phyloP scores from a whole-genome alignment of 176 grass and related monocot genomes.

The Ananas comosus region DNA sequence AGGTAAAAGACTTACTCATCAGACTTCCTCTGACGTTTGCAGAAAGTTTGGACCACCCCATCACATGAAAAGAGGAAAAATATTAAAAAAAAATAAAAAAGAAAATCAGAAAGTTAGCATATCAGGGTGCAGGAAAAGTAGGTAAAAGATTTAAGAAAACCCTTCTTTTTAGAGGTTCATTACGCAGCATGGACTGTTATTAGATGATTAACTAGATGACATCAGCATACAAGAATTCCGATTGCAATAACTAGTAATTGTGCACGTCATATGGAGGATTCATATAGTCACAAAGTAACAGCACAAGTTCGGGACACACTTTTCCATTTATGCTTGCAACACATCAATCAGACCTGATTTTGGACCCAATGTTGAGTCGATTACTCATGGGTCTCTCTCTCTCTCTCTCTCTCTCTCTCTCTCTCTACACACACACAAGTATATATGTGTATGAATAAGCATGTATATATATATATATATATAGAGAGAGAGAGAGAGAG shows the following conservation, averaged over 20 bases:
- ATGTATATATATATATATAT: no score
- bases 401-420: no score
- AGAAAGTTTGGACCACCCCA: conserved; percentile 27
- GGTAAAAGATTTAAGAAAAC: not conserved
- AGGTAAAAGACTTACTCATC: conserved; percentile 81
- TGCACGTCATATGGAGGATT: not conserved
- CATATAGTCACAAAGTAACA: not conserved
- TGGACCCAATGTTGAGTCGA: no score
- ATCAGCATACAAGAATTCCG: not conserved
- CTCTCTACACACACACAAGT: no score
- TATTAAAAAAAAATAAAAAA: not conserved
- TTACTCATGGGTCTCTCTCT: no score
- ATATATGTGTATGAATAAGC: no score
- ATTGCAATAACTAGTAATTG: not conserved
- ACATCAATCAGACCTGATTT: no score
- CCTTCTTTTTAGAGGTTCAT: not conserved
- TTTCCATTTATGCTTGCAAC: not conserved
- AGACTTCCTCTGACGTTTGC: conserved; percentile 75
- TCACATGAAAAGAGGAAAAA: conserved; percentile 25
- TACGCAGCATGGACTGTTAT: not conserved
- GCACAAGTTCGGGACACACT: not conserved
- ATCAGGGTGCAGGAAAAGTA: not conserved
- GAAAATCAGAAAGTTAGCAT: not conserved
- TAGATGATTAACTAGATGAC: not conserved
- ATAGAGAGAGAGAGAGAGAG: no score